Evolutionary conservation across 805 yeast species (phyloP), one percentile per base, ranked within the genome.

Genomic region (Yarrowia divulgata): DNA sequence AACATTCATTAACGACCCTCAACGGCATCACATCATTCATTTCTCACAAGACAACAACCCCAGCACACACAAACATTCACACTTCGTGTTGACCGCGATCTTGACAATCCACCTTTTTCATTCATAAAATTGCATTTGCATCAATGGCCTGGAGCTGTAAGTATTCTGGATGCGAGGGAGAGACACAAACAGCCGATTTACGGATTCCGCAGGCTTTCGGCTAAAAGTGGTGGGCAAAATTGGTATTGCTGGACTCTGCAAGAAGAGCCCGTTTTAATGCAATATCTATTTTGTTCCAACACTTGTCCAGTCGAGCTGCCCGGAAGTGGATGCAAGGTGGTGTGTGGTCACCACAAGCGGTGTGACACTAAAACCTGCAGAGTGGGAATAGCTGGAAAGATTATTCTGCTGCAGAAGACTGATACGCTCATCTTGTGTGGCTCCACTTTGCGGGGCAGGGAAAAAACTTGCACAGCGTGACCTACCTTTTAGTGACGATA

Each of bases 111-210:
- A 52, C 48, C 13, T 23, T 54, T 55, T 29, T 57, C 63, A 40
- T 40, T 29, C 64, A 57, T 57, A 57, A 40, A 57, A 54, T 60
- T 60, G 66, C 66, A 60, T 60, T 60, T 60, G 66, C 66, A 60
- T 60, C 66, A 60, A 60, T 60, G 66, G 66, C 66, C 66, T 60
- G 66, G 66, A 60, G 66, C 66, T 60, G 66, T 60, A 18, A 60
- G 66, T 60, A 60, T 60, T 34, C 14, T 2, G 34, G 23, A 40
- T 57, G 18, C 29, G 8, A 23, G 8, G n/a, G 6, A n/a, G 32
- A 18, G 40, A 23, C 34, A 32, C 39, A 6, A 3, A 49, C 29
- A 23, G 29, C 29, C n/a, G 39, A 32, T n/a, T 16, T 12, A 23
- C n/a, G 18, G 18, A 29, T 29, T 14, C 4, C 35, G 35, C 35